Percentiles rank a stretch among this genome's conserved stretches.
These are phyloP conservation scores for Aspergillus quadricinctus DNA, from an alignment of 2,329 filamentous ascomycete species.

Conservation along the genomic window DNA sequence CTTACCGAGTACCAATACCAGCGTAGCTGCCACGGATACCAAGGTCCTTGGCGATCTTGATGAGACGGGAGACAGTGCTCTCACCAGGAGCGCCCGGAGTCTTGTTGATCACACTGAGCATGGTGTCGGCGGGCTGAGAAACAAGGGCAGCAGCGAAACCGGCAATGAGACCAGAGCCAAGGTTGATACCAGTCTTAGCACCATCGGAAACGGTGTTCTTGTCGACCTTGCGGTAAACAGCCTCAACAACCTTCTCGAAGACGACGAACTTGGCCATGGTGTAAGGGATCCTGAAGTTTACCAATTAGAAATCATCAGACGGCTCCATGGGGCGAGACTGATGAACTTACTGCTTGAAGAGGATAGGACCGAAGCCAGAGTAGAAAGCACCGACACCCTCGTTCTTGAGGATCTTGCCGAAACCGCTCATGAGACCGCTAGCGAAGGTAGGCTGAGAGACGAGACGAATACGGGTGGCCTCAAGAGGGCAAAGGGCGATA, in stretches of 20 bases:
- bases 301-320: background rate
- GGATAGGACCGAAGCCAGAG: conserved; percentile 82
- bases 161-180: conserved; percentile 78
- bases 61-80: conserved; percentile 71
- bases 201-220: conserved; percentile 65
- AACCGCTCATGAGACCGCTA: conserved; percentile 71
- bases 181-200: conserved; percentile 75
- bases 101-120: conserved; percentile 97
- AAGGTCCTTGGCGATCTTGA: conserved; percentile 87
- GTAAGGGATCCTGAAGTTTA: conserved; percentile 67
- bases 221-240: conserved; percentile 64
- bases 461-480: conserved; percentile 90
- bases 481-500: conserved; percentile 76
- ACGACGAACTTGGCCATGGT: conserved; percentile 96
- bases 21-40: conserved; percentile 72
- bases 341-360: conserved; percentile 70
- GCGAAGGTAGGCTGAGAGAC: conserved; percentile 85
- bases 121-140: conserved; percentile 88
- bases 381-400: conserved; percentile 87
- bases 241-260: conserved; percentile 81
- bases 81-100: conserved; percentile 82
- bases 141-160: conserved; percentile 82
- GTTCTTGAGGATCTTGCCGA: conserved; percentile 75
- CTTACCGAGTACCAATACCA: conserved; percentile 70
- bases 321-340: background rate